A percentile compares a stretch with the other conserved stretches of the same genome.
phyloP scores from a whole-genome alignment of 2,329 filamentous ascomycete species.

The Teratosphaeriaceae sp. region DNA sequence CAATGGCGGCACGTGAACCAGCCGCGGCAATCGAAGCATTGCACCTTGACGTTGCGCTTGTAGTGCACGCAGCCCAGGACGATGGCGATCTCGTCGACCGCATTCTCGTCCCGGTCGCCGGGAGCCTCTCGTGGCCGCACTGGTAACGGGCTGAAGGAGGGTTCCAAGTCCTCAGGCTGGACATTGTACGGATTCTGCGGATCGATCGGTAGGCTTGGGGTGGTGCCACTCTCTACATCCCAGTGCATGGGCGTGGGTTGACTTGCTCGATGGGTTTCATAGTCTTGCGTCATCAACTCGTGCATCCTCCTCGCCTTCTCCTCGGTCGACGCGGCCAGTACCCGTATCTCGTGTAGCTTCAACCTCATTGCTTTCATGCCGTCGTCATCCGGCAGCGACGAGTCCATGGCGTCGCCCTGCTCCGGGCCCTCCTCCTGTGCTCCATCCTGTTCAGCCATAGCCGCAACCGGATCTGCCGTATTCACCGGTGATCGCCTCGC shows the following conservation, averaged over 20 bases:
- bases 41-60: slow-evolving; percentile 89
- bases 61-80: slow-evolving; percentile 85
- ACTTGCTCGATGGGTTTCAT: slow-evolving; percentile 23
- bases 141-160: slow-evolving; percentile 27
- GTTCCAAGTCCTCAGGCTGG: slow-evolving; percentile 26
- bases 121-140: slow-evolving; percentile 31
- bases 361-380: slow-evolving; percentile 42
- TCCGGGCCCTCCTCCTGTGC: not conserved
- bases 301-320: slow-evolving; percentile 47
- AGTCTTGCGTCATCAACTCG: slow-evolving; percentile 43
- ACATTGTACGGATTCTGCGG: slow-evolving; percentile 32
- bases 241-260: no score
- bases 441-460: not conserved
- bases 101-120: slow-evolving; percentile 40
- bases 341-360: slow-evolving; percentile 43
- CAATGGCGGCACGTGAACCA: slow-evolving; percentile 97
- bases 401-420: slow-evolving; percentile 10
- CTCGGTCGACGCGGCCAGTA: slow-evolving; percentile 37
- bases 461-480: not conserved
- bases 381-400: slow-evolving; percentile 41
- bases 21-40: slow-evolving; percentile 79
- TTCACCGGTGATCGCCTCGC: slow-evolving; percentile 5
- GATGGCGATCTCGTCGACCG: slow-evolving; percentile 40
- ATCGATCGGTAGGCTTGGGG: slow-evolving; percentile 17
- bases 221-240: slow-evolving; percentile 4